These are phyloP conservation scores for Stemphylium beticola DNA, from an alignment of 2,329 filamentous ascomycete genomes.

Conservation along the genomic window DNA sequence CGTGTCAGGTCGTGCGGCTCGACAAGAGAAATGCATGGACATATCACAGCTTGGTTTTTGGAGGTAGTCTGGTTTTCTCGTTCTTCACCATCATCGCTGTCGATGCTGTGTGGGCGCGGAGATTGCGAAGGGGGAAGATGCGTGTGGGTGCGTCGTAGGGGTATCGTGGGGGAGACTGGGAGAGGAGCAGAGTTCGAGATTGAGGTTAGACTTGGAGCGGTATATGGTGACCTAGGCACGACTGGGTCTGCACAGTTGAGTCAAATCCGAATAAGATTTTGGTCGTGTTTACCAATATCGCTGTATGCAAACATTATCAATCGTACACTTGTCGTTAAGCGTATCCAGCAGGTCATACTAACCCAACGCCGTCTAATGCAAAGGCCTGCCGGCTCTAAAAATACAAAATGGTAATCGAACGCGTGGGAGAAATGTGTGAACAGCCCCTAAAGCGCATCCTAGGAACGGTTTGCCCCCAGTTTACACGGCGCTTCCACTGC, in stretches of 20 bases:
- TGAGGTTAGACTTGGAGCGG: too few relatives aligned
- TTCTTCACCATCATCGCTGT: constrained; percentile 63
- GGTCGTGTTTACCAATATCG: not conserved
- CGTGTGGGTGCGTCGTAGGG: too few relatives aligned
- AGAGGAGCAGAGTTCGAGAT: too few relatives aligned
- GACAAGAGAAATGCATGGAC: constrained; percentile 66
- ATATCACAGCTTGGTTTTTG: constrained; percentile 71
- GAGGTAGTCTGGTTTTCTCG: constrained; percentile 71
- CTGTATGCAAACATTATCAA: not conserved
- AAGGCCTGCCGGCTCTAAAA: too few relatives aligned
- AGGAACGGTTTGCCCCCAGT: not conserved
- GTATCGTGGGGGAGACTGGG: too few relatives aligned
- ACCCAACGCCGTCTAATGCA: too few relatives aligned
- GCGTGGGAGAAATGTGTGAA: too few relatives aligned
- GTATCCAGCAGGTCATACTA: not conserved
- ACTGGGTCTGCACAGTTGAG: too few relatives aligned
- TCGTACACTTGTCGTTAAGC: not conserved
- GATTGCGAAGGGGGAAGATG: too few relatives aligned
- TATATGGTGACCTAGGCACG: too few relatives aligned
- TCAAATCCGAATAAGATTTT: not conserved
- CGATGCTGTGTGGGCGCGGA: constrained; percentile 31
- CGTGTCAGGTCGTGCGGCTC: constrained; percentile 51
- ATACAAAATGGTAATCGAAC: too few relatives aligned
- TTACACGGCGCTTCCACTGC: constrained; percentile 24
- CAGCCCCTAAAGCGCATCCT: not conserved